Evolutionary conservation across 2,329 filamentous ascomycete genomes (phyloP).

Genomic region (Paracorniculantispora psalliotae): DNA sequence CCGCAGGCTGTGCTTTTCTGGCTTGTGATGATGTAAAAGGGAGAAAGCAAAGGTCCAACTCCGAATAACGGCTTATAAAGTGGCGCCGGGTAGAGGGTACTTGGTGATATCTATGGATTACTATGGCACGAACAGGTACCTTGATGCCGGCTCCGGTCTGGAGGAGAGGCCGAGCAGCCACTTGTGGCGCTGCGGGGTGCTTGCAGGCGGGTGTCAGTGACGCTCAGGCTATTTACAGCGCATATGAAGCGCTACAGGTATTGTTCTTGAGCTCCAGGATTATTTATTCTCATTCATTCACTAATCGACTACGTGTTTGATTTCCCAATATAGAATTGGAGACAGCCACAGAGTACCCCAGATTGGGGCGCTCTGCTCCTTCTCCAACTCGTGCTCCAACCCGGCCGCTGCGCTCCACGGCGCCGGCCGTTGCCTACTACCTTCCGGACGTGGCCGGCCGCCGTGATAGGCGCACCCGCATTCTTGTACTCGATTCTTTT

Average conservation of each 20-base stretch:
- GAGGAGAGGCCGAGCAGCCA: background rate
- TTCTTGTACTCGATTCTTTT: constrained; percentile 4
- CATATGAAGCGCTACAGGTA: no score
- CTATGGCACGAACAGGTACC: background rate
- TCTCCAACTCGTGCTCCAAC: background rate
- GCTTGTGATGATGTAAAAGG: constrained; percentile 12
- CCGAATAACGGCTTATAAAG: background rate
- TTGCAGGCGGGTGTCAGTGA: no score
- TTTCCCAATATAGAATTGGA: background rate
- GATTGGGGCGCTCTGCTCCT: background rate
- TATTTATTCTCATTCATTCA: background rate
- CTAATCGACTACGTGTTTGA: background rate
- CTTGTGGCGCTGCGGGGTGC: background rate
- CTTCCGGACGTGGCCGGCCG: background rate
- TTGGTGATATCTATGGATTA: background rate
- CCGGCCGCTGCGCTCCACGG: background rate
- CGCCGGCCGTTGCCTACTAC: background rate
- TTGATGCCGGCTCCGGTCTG: background rate
- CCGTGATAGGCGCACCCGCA: background rate
- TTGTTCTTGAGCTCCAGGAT: no score
- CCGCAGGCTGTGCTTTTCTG: background rate
- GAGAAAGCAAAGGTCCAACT: background rate
- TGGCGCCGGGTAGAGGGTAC: background rate
- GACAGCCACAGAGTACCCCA: background rate
- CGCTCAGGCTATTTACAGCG: no score